A percentile compares a stretch with the other conserved stretches of the same genome.
phyloP scores from a whole-genome alignment of 106 monocot genomes.

The Vanilla planifolia region DNA sequence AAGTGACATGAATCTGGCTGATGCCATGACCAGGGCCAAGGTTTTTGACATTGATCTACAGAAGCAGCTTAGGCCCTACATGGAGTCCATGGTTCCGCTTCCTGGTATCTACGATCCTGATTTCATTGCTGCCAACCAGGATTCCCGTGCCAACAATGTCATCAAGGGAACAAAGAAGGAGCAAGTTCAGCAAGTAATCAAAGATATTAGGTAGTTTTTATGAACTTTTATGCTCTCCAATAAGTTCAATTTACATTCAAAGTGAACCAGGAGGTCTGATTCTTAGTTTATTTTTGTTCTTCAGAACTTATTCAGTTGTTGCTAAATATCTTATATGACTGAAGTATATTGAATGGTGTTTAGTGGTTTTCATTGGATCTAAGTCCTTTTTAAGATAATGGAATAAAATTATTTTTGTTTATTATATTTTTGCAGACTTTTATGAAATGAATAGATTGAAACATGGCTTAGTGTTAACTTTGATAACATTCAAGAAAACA shows the following conservation, averaged over 20 bases:
- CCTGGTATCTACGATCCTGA: conserved; percentile 89
- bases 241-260: neutral
- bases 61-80: conserved; percentile 96
- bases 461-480: no score
- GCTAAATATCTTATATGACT: no score
- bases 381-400: no score
- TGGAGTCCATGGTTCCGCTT: conserved; percentile 89
- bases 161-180: conserved; percentile 86
- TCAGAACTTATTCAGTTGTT: no score
- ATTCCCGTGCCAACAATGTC: conserved; percentile 74
- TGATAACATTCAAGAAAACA: no score
- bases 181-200: conserved; percentile 75
- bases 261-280: no score
- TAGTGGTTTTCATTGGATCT: no score
- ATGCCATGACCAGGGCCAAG: conserved; percentile 89
- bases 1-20: conserved; percentile 86
- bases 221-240: neutral
- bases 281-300: no score
- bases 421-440: no score
- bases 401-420: no score
- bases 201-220: conserved; percentile 73
- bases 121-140: conserved; percentile 95
- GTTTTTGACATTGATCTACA: conserved; percentile 96
- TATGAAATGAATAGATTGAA: no score
- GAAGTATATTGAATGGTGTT: no score